phyloP scores from a whole-genome alignment of 495 filamentous ascomycete genomes.

The Penicillium ochrochloron region DNA sequence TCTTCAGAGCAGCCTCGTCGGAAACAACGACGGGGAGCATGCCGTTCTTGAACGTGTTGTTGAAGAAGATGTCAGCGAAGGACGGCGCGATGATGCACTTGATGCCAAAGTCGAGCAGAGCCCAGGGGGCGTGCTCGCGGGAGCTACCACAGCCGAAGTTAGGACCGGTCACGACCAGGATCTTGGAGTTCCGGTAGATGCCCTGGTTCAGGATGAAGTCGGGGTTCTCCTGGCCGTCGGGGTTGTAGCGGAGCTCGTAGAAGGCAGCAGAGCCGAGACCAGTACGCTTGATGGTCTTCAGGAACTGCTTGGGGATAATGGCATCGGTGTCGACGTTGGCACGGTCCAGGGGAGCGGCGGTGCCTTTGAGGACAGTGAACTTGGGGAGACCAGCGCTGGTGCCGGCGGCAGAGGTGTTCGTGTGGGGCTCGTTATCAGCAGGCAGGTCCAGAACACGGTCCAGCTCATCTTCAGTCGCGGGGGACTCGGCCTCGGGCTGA shows the following conservation, averaged over 20 bases:
- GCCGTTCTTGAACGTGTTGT: constrained; percentile 99
- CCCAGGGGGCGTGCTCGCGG: constrained; percentile 97
- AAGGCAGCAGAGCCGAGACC: constrained; percentile 90
- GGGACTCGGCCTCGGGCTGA: constrained; percentile 71
- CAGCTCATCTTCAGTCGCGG: constrained; percentile 73
- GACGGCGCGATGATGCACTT: constrained; percentile 89
- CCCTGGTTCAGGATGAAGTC: constrained; percentile 91
- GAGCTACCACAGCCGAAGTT: constrained; percentile 97
- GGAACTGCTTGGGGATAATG: constrained; percentile 98
- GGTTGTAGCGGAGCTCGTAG: constrained; percentile 76
- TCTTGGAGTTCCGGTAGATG: constrained; percentile 83
- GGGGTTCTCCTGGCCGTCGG: constrained; percentile 73
- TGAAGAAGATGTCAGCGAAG: constrained; percentile 98
- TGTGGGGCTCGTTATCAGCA: constrained; percentile 68
- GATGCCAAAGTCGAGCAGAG: constrained; percentile 94
- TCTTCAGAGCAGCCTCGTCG: constrained; percentile 65
- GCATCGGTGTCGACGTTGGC: constrained; percentile 96
- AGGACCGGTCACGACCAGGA: constrained; percentile 87
- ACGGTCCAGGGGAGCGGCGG: constrained; percentile 85
- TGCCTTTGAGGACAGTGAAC: constrained; percentile 81
- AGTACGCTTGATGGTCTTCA: constrained; percentile 99
- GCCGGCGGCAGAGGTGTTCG: constrained; percentile 52
- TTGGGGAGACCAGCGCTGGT: constrained; percentile 72
- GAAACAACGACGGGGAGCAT: constrained; percentile 88
- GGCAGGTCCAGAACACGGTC: constrained; percentile 81